Evolutionary conservation across 805 yeast genomes (phyloP).

Genomic region (Clavispora phyllophila): DNA sequence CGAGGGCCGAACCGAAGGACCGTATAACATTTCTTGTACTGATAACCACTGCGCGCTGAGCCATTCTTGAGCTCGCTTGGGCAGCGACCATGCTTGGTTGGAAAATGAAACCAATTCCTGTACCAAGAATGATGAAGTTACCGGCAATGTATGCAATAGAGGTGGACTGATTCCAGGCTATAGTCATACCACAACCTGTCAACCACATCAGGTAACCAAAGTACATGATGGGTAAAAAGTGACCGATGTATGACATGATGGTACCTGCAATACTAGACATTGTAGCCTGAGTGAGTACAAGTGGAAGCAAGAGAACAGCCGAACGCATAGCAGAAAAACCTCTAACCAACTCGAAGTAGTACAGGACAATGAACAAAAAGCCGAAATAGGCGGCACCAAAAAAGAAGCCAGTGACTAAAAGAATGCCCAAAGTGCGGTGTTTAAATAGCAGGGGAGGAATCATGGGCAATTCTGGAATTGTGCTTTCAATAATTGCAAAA

Average conservation of each 20-base stretch:
- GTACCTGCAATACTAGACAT: conserved; percentile 42
- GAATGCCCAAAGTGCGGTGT: conserved; percentile 27
- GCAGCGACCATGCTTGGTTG: conserved; percentile 55
- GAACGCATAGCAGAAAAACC: conserved; percentile 35
- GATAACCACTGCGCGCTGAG: conserved; percentile 56
- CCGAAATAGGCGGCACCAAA: conserved; percentile 48
- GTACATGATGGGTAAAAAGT: conserved; percentile 37
- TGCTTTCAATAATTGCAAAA: conserved; percentile 49
- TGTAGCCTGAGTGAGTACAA: conserved; percentile 34
- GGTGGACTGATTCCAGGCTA: conserved; percentile 25
- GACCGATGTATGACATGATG: conserved; percentile 39
- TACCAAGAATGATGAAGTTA: conserved; percentile 30
- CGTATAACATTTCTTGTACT: conserved; percentile 53
- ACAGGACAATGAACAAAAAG: conserved; percentile 44
- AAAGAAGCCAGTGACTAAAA: conserved; percentile 32
- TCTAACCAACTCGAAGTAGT: conserved; percentile 43
- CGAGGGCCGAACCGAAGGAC: conserved; percentile 59
- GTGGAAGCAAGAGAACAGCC: conserved; percentile 39
- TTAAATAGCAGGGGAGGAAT: conserved; percentile 45
- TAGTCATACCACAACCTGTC: conserved; percentile 35
- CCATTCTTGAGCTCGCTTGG: conserved; percentile 46
- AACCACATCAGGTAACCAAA: conserved; percentile 41
- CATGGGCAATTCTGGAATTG: conserved; percentile 47
- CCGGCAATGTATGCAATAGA: conserved; percentile 33
- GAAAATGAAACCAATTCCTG: conserved; percentile 46